Conservation (phyloP, 148 eudicot species). For the Bassia scoparia region DNA sequence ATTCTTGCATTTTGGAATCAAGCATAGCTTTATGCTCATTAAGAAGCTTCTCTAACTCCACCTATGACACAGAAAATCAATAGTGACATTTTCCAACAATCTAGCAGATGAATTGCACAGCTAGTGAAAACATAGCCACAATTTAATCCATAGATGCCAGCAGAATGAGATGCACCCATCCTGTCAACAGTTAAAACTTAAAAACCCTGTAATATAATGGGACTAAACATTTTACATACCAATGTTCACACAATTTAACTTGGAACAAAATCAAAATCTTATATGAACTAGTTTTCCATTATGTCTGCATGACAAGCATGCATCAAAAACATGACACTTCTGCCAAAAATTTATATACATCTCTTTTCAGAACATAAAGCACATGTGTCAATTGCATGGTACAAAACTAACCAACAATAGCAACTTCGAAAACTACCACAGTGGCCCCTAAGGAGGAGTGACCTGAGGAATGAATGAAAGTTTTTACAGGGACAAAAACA, state of each 20-base stretch:
- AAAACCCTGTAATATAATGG: neutral
- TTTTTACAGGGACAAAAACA: neutral
- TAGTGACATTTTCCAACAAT: slow-evolving; percentile 21
- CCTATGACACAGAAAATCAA: slow-evolving; percentile 36
- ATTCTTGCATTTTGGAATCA: slow-evolving; percentile 48
- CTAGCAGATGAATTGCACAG: neutral
- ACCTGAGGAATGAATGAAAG: neutral
- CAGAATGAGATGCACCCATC: neutral
- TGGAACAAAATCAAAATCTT: neutral
- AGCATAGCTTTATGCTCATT: slow-evolving; percentile 55
- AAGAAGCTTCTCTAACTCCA: slow-evolving; percentile 63
- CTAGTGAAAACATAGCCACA: neutral
- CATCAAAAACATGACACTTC: neutral
- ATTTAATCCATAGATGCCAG: neutral
- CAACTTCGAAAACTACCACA: neutral
- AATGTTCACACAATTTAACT: neutral
- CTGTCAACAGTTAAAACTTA: neutral
- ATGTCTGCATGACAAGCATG: neutral
- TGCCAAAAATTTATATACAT: neutral
- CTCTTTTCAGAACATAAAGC: neutral
- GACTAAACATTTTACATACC: neutral
- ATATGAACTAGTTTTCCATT: neutral
- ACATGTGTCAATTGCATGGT: neutral
- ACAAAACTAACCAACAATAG: neutral
- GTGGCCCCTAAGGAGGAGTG: neutral